Evolutionary conservation across 2,329 filamentous ascomycete genomes (phyloP).

Genomic region (Beauveria varroae): DNA sequence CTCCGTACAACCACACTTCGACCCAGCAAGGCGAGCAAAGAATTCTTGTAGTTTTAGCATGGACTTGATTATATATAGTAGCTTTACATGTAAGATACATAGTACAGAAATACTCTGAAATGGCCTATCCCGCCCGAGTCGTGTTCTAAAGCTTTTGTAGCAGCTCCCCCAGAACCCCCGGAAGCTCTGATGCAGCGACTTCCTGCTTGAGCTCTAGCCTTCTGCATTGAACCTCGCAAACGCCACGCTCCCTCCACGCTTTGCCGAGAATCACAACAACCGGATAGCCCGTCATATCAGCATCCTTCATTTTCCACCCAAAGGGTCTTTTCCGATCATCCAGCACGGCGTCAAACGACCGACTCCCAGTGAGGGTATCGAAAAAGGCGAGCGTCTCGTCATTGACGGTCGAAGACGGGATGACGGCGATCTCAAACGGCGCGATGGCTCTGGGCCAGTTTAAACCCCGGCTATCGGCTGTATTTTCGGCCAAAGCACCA

Average conservation of each 20-base stretch:
- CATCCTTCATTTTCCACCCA: conserved; percentile 83
- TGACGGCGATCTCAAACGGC: conserved; percentile 69
- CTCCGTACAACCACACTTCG: not conserved
- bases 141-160: conserved; percentile 41
- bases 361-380: conserved; percentile 41
- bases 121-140: not conserved
- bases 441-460: conserved; percentile 86
- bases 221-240: conserved; percentile 75
- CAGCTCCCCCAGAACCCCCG: conserved; percentile 25
- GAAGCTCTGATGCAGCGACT: conserved; percentile 44
- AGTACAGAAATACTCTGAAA: not conserved
- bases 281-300: conserved; percentile 83
- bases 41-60: not conserved
- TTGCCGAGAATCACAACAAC: conserved; percentile 73
- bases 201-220: conserved; percentile 54
- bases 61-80: not conserved
- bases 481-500: conserved; percentile 71
- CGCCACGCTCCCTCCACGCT: conserved; percentile 49
- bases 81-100: not conserved
- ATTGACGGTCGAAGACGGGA: conserved; percentile 42
- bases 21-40: too few species aligned
- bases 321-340: conserved; percentile 66
- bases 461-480: conserved; percentile 64
- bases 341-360: conserved; percentile 55
- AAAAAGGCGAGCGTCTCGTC: conserved; percentile 52